Percentiles rank a stretch among this genome's conserved stretches.
phyloP scores from a whole-genome alignment of 176 grass and related monocot species.

The Thinopyrum elongatum region DNA sequence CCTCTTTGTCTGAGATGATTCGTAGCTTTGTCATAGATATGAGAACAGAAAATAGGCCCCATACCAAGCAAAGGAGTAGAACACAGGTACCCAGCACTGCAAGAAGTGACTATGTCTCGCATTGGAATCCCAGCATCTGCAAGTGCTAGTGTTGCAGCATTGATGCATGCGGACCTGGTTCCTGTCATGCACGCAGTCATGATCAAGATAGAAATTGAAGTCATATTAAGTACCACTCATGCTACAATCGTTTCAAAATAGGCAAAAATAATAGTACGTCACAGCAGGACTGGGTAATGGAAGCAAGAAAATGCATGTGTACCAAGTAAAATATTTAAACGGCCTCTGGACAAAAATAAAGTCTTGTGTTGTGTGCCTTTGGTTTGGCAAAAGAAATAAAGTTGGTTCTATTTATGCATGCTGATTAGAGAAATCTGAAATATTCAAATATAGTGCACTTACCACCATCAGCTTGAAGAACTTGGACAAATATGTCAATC shows the following conservation, averaged over 20 bases:
- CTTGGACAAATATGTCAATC: constrained; percentile 98
- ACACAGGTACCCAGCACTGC: constrained; percentile 90
- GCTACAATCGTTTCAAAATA: background rate
- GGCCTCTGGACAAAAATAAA: background rate
- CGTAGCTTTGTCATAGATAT: constrained; percentile 10
- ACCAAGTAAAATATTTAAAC: constrained; percentile 11
- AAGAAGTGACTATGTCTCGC: constrained; percentile 94
- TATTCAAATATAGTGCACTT: constrained; percentile 9
- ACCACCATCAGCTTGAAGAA: constrained; percentile 99
- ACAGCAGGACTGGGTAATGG: background rate
- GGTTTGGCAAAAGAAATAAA: background rate
- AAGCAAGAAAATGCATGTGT: background rate
- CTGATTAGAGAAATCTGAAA: constrained; percentile 8
- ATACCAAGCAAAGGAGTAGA: constrained; percentile 90
- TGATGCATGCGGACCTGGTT: constrained; percentile 96
- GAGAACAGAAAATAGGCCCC: background rate
- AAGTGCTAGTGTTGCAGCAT: constrained; percentile 96
- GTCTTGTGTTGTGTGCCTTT: constrained; percentile 5
- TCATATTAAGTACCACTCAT: background rate
- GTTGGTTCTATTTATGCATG: constrained; percentile 3
- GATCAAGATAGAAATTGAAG: constrained; percentile 12
- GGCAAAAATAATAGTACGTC: background rate
- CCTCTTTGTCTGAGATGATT: background rate
- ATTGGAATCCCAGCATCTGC: constrained; percentile 96
- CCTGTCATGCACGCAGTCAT: constrained; percentile 39